phyloP scores from a whole-genome alignment of 1,284 basidiomycete species.

The Coriolopsis trogii region DNA sequence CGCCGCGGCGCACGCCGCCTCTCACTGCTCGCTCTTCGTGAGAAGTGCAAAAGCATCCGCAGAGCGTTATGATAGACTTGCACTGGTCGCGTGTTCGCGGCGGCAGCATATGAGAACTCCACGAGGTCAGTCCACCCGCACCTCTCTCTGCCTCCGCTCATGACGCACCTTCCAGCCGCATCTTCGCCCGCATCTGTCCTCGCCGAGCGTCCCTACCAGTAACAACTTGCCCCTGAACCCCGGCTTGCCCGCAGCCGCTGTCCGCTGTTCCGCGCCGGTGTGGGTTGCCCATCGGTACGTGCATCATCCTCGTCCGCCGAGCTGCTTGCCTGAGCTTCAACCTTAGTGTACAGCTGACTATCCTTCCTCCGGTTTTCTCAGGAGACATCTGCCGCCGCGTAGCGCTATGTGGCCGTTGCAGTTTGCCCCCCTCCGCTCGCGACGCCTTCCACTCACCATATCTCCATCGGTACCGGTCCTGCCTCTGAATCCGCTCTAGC shows the following conservation, averaged over 20 bases:
- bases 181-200: neutral
- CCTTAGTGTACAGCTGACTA: conserved; percentile 24
- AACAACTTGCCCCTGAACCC: conserved; percentile 1
- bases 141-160: conserved; percentile 1
- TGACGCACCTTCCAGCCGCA: neutral
- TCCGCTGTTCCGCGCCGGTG: conserved; percentile 2
- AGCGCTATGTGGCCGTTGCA: neutral
- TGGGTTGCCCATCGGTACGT: conserved; percentile 4
- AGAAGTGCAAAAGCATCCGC: conserved; percentile 7
- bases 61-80: conserved; percentile 23
- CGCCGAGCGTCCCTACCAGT: too few species aligned
- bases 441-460: neutral
- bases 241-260: neutral
- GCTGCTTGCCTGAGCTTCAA: conserved; percentile 22
- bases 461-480: neutral
- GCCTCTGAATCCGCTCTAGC: too few species aligned
- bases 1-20: conserved; percentile 4
- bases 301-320: neutral
- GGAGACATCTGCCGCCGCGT: conserved; percentile 14
- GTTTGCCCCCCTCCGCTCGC: neutral
- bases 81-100: conserved; percentile 19
- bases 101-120: conserved; percentile 4
- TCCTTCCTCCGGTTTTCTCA: conserved; percentile 17
- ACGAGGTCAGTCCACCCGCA: conserved; percentile 11
- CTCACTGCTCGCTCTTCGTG: conserved; percentile 17